Evolutionary conservation across 352 stramenopile species (phyloP), one percentile per base, ranked within the genome.

Genomic region (Phytophthora foliorum): DNA sequence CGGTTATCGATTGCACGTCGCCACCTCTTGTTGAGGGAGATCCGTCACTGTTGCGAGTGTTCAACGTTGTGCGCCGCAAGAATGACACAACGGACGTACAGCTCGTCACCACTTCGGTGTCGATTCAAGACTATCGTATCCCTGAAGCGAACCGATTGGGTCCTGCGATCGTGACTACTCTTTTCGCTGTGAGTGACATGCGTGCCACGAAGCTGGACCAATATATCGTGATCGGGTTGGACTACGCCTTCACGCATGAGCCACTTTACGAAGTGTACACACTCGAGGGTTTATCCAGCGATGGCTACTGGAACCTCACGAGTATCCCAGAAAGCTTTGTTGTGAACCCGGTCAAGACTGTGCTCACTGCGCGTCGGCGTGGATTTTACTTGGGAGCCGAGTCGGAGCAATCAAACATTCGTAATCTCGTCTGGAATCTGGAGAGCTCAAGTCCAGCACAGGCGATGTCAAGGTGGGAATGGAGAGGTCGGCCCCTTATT

Each of bases 381-480:
- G 80, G 80, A 0, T 85, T 84, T 52, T 89, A 80, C 57, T 51
- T 78, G 4, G 68, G 68, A 17, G 44, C 77, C 2, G 55, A 73
- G 29, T 77, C 72, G 1, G 71, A 84, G 50, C 75, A 86, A 61
- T 71, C 69, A 13, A 88, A 88, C 48, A 69, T 82, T 27, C 75
- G 77, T 13, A 75, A 79, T 7, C 36, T 71, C n/a, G 29, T 77
- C 3, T 86, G 77, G 75, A 62, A 55, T 8, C 29, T 83, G 2
- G 45, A 68, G 22, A 17, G 24, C 5, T 21, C 39, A 11, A 65
- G 29, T 14, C 69, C 77, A 9, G 38, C 67, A 5, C 42, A 19
- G 22, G 61, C 72, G 7, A 65, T 88, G 53, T 65, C 59, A 0
- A 46, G 34, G 24, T 81, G 69, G 72, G 57, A 77, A 45, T 81